phyloP scores from a whole-genome alignment of 1,139 yeast species.

The Candida dubliniensis region DNA sequence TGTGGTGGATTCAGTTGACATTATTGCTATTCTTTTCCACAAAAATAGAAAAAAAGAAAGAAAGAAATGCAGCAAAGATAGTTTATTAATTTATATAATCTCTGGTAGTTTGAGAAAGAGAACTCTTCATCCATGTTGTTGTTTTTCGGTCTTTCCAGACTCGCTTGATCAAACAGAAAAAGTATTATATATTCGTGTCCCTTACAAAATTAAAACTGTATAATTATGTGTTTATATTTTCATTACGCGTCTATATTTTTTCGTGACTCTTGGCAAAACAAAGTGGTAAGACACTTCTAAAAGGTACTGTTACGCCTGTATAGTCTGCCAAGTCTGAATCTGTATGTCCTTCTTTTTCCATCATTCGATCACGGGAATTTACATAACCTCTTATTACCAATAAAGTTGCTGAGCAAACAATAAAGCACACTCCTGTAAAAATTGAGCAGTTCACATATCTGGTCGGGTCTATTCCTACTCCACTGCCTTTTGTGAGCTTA shows the following conservation, averaged over 20 bases:
- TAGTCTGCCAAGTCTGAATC: slow-evolving; percentile 22
- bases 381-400: slow-evolving; percentile 50
- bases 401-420: slow-evolving; percentile 40
- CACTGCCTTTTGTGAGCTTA: slow-evolving; percentile 37
- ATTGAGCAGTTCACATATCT: slow-evolving; percentile 52
- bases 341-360: slow-evolving; percentile 17
- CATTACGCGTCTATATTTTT: slow-evolving; percentile 8
- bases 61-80: not conserved
- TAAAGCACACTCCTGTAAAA: slow-evolving; percentile 52
- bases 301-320: slow-evolving; percentile 20
- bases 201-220: not conserved
- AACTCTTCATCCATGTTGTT: too few relatives aligned
- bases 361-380: slow-evolving; percentile 43
- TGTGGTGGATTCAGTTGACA: not conserved
- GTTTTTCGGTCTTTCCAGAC: too few relatives aligned
- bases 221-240: not conserved
- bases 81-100: not conserved
- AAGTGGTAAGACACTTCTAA: slow-evolving; percentile 14
- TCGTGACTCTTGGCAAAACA: slow-evolving; percentile 15
- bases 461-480: slow-evolving; percentile 38
- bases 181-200: not conserved
- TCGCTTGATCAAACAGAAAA: too few relatives aligned
- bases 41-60: not conserved
- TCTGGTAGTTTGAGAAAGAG: too few relatives aligned
- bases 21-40: not conserved